These are phyloP conservation scores for Dianthus caryophyllus DNA, from an alignment of 148 eudicot genomes.

Conservation along the genomic window DNA sequence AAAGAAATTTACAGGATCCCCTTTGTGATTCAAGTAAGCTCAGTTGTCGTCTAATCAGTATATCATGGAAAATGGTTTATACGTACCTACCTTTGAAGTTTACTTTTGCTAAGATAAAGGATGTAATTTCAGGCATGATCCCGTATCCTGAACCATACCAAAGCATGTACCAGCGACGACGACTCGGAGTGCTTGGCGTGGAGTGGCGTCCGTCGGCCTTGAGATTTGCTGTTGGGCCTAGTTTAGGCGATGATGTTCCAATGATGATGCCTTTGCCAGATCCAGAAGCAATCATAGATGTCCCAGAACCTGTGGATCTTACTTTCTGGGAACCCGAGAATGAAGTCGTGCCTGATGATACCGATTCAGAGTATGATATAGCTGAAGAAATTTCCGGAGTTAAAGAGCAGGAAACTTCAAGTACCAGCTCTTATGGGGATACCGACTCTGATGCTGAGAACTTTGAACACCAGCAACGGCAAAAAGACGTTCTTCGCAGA, in stretches of 20 bases:
- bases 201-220: slow-evolving; percentile 85
- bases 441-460: slow-evolving; percentile 56
- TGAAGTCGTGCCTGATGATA: slow-evolving; percentile 64
- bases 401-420: slow-evolving; percentile 50
- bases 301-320: slow-evolving; percentile 72
- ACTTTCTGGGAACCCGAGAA: slow-evolving; percentile 75
- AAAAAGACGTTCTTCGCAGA: slow-evolving; percentile 54
- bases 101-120: background rate
- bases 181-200: slow-evolving; percentile 73
- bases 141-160: slow-evolving; percentile 97
- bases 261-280: slow-evolving; percentile 67
- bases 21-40: slow-evolving; percentile 91
- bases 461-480: slow-evolving; percentile 33
- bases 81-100: background rate
- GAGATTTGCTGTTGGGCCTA: slow-evolving; percentile 66
- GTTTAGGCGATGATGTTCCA: slow-evolving; percentile 65
- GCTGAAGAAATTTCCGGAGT: slow-evolving; percentile 63
- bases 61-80: slow-evolving; percentile 10
- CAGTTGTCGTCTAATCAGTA: background rate
- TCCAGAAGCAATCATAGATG: slow-evolving; percentile 61
- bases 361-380: slow-evolving; percentile 79
- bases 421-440: slow-evolving; percentile 54
- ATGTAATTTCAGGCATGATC: slow-evolving; percentile 60
- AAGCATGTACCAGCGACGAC: slow-evolving; percentile 74
- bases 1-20: slow-evolving; percentile 73